phyloP scores from a whole-genome alignment of 2,329 filamentous ascomycete species.

The Trichoderma polysporum region DNA sequence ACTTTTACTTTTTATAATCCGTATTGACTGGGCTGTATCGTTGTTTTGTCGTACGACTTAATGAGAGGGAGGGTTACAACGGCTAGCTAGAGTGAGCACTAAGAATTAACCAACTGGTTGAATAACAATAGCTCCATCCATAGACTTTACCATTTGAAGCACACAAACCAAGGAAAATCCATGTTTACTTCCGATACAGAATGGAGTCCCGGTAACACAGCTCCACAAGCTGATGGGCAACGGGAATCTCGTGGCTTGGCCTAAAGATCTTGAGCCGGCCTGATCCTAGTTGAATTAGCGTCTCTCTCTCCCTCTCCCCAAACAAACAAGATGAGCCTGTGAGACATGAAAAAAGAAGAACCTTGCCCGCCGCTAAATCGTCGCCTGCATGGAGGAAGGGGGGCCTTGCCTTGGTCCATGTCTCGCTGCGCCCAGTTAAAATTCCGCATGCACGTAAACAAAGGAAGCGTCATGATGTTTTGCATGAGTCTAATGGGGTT shows the following conservation, averaged over 20 bases:
- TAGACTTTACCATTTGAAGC: background rate
- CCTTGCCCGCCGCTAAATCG: background rate
- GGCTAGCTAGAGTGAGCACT: background rate
- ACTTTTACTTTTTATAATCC: background rate
- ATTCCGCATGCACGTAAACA: slow-evolving; percentile 11
- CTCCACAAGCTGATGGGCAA: slow-evolving; percentile 10
- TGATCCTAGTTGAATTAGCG: background rate
- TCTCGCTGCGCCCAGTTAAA: slow-evolving; percentile 6
- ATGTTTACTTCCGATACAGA: slow-evolving; percentile 1
- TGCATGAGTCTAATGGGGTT: slow-evolving; percentile 14
- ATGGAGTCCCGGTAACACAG: background rate
- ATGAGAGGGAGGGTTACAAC: background rate
- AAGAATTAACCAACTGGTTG: background rate
- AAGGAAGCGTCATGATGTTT: slow-evolving; percentile 2
- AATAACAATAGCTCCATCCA: background rate
- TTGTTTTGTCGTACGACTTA: background rate
- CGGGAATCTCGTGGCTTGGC: slow-evolving; percentile 1
- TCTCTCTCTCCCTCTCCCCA: background rate
- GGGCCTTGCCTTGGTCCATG: background rate
- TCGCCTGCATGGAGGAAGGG: background rate
- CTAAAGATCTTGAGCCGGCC: background rate
- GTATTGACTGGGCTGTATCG: background rate
- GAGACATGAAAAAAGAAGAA: background rate
- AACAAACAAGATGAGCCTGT: background rate
- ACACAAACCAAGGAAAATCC: background rate